Percentiles rank a stretch among this genome's conserved stretches.
Conservation (phyloP, 2,329 filamentous ascomycete species). For the Metarhizium guizhouense region DNA sequence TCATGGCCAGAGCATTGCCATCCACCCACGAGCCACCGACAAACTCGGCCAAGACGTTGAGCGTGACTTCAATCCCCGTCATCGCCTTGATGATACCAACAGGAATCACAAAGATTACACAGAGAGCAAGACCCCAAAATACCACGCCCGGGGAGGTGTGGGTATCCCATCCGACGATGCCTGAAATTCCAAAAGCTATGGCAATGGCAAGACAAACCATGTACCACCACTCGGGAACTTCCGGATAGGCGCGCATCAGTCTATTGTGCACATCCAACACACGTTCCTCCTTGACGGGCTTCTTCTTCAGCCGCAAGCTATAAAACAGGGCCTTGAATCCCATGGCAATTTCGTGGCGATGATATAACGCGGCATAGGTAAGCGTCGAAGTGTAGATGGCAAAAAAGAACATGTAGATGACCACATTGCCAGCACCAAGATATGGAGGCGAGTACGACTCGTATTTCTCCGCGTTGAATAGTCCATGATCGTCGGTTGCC, state of each 20-base stretch:
- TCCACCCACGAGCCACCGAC: conserved; percentile 42
- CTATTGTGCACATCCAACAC: conserved; percentile 38
- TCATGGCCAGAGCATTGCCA: conserved; percentile 43
- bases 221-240: conserved; percentile 50
- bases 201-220: conserved; percentile 31
- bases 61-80: conserved; percentile 41
- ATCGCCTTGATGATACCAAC: conserved; percentile 44
- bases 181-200: conserved; percentile 36
- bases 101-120: conserved; percentile 41
- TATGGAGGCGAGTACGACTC: conserved; percentile 42
- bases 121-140: conserved; percentile 40
- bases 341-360: conserved; percentile 40
- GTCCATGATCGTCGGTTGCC: conserved; percentile 31
- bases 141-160: conserved; percentile 42
- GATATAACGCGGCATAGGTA: conserved; percentile 41
- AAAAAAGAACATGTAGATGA: conserved; percentile 47
- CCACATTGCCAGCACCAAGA: conserved; percentile 38
- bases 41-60: conserved; percentile 45
- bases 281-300: conserved; percentile 23
- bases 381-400: conserved; percentile 43
- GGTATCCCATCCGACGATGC: conserved; percentile 39
- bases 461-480: conserved; percentile 38
- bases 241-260: conserved; percentile 36
- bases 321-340: conserved; percentile 39
- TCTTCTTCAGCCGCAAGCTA: conserved; percentile 33